A percentile compares a stretch with the other conserved stretches of the same genome.
Conservation (phyloP, 2,329 filamentous ascomycete genomes). For the Arthrobotrys megalospora region DNA sequence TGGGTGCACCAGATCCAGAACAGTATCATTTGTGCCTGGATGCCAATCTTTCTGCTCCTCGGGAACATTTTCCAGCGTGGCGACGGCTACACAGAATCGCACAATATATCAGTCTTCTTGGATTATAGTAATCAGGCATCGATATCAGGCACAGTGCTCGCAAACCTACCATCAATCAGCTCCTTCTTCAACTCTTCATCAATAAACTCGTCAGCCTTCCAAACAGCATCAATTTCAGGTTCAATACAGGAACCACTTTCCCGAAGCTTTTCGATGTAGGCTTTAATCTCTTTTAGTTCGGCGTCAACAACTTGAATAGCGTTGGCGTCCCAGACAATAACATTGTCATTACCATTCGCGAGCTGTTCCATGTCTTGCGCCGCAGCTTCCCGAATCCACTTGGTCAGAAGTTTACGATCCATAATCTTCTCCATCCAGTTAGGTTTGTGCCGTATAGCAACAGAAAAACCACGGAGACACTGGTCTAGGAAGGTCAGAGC, state of each 20-base stretch:
- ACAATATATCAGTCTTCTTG: background rate
- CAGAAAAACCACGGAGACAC: background rate
- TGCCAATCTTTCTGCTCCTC: slow-evolving; percentile 74
- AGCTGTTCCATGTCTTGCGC: background rate
- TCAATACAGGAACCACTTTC: slow-evolving; percentile 18
- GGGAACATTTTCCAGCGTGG: slow-evolving; percentile 71
- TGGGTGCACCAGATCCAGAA: slow-evolving; percentile 76
- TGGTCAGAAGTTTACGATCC: slow-evolving; percentile 3
- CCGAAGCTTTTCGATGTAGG: background rate
- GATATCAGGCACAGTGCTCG: too few relatives aligned
- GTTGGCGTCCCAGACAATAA: background rate
- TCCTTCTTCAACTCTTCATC: slow-evolving; percentile 12
- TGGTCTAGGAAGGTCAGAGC: background rate
- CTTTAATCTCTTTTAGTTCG: slow-evolving; percentile 28
- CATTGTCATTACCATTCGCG: too few relatives aligned
- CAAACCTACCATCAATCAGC: slow-evolving; percentile 35
- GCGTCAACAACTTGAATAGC: background rate
- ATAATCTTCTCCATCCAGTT: slow-evolving; percentile 26
- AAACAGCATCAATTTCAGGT: slow-evolving; percentile 45
- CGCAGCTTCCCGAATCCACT: slow-evolving; percentile 16
- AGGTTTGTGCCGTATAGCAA: background rate
- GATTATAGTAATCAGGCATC: background rate
- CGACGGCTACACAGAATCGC: background rate
- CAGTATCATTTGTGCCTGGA: slow-evolving; percentile 72
- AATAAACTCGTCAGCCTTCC: slow-evolving; percentile 27